A percentile compares a stretch with the other conserved stretches of the same genome.
Evolutionary conservation across 2,329 filamentous ascomycete genomes (phyloP).

Genomic region (Xylariaceae sp.): DNA sequence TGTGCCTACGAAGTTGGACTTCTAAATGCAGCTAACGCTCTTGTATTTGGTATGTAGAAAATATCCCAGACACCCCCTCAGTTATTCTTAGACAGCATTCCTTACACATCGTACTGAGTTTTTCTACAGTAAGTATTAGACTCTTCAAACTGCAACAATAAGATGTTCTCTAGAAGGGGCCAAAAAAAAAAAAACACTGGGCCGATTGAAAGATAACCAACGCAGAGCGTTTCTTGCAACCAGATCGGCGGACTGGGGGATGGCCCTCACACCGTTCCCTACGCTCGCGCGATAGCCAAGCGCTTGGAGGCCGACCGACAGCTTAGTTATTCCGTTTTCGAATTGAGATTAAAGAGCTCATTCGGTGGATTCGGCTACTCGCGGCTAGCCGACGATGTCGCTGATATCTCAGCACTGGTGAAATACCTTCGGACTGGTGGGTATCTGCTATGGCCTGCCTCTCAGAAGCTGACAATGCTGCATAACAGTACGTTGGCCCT

Average conservation of each 20-base stretch:
- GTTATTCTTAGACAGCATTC: too few species aligned
- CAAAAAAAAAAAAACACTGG: too few species aligned
- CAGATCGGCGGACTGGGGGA: slow-evolving; percentile 66
- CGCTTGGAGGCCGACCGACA: slow-evolving; percentile 38
- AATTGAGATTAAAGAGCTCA: slow-evolving; percentile 54
- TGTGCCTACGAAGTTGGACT: slow-evolving; percentile 49
- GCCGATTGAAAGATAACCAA: too few species aligned
- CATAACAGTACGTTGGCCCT: too few species aligned
- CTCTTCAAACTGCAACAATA: too few species aligned
- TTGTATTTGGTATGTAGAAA: slow-evolving; percentile 40
- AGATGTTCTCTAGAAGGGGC: too few species aligned
- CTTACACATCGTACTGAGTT: too few species aligned
- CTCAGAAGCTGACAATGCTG: too few species aligned
- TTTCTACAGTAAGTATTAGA: too few species aligned
- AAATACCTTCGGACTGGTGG: slow-evolving; percentile 44
- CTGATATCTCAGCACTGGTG: slow-evolving; percentile 52
- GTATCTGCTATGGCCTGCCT: too few species aligned
- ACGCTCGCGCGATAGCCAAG: slow-evolving; percentile 48
- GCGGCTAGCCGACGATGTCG: slow-evolving; percentile 51
- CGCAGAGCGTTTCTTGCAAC: slow-evolving; percentile 37
- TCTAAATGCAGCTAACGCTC: slow-evolving; percentile 48
- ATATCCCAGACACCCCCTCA: too few species aligned
- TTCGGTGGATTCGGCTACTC: slow-evolving; percentile 52
- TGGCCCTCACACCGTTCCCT: slow-evolving; percentile 64
- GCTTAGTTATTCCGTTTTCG: slow-evolving; percentile 53